A percentile compares a stretch with the other conserved stretches of the same genome.
These are phyloP conservation scores for Cerrena zonata DNA, from an alignment of 1,284 basidiomycete genomes.

Conservation along the genomic window DNA sequence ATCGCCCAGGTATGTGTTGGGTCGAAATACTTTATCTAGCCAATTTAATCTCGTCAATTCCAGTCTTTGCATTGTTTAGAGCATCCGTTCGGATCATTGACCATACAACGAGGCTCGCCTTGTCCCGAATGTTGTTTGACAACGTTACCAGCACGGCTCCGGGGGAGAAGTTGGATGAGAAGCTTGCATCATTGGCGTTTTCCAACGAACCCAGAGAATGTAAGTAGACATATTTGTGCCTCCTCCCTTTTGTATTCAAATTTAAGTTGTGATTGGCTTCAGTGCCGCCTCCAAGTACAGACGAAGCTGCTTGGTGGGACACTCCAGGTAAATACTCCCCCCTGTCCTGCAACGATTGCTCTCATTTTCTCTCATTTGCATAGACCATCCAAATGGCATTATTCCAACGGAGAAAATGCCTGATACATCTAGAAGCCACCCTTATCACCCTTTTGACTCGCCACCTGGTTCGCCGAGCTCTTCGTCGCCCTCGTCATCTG, in stretches of 20 bases:
- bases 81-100: slow-evolving; percentile 79
- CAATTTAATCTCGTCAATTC: not conserved
- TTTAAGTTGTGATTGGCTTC: slow-evolving; percentile 2
- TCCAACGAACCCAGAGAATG: slow-evolving; percentile 36
- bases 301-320: slow-evolving; percentile 74
- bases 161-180: slow-evolving; percentile 67
- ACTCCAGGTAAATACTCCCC: slow-evolving; percentile 43
- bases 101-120: slow-evolving; percentile 59
- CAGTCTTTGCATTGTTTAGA: slow-evolving; percentile 82
- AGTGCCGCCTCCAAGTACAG: slow-evolving; percentile 78
- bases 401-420: slow-evolving; percentile 42
- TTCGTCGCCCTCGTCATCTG: slow-evolving; percentile 72
- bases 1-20: slow-evolving; percentile 77
- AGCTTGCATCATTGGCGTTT: slow-evolving; percentile 46
- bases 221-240: slow-evolving; percentile 32
- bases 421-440: slow-evolving; percentile 28
- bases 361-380: slow-evolving; percentile 7
- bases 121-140: slow-evolving; percentile 67
- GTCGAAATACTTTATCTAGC: too few species aligned
- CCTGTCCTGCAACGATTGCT: slow-evolving; percentile 1
- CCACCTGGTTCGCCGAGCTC: slow-evolving; percentile 56
- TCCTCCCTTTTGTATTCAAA: not conserved
- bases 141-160: slow-evolving; percentile 53
- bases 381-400: slow-evolving; percentile 65
- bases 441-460: slow-evolving; percentile 66